phyloP scores from a whole-genome alignment of 2,329 filamentous ascomycete species.

The Aspergillus novofumigatus region DNA sequence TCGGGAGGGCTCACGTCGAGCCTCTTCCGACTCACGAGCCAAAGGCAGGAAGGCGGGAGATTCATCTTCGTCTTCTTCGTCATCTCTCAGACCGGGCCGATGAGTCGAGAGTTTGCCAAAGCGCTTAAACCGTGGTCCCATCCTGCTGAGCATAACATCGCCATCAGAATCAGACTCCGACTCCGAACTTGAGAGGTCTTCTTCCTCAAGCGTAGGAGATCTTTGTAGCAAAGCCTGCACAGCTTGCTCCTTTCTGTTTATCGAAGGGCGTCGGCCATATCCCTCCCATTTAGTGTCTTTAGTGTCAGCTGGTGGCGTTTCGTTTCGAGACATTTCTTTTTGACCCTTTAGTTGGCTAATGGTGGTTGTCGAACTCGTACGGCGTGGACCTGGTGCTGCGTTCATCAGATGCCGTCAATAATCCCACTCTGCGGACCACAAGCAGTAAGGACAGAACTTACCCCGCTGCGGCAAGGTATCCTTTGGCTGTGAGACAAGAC shows the following conservation, averaged over 20 bases:
- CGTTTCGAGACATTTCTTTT: conserved; percentile 23
- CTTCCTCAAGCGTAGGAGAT: conserved; percentile 33
- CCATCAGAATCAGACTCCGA: conserved; percentile 30
- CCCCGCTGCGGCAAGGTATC: conserved; percentile 26
- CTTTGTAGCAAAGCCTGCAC: conserved; percentile 18
- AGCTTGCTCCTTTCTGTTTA: conserved; percentile 22
- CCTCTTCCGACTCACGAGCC: conserved; percentile 17
- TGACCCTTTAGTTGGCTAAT: conserved; percentile 24
- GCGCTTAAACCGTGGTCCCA: conserved; percentile 30
- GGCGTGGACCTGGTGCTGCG: conserved; percentile 17
- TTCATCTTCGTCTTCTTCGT: conserved; percentile 44
- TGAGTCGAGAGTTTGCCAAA: conserved; percentile 40
- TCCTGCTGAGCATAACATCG: conserved; percentile 17
- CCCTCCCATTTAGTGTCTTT: conserved; percentile 23
- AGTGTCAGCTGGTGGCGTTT: conserved; percentile 19
- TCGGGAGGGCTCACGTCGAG: conserved; percentile 17
- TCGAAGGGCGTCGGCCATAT: conserved; percentile 19
- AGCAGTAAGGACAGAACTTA: conserved; percentile 10
- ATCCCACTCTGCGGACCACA: not conserved
- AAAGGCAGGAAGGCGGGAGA: conserved; percentile 45
- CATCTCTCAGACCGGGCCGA: conserved; percentile 28
- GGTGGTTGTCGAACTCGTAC: conserved; percentile 30
- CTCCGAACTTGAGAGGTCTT: conserved; percentile 30
- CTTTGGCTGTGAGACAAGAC: conserved; percentile 34
- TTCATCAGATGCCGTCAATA: not conserved